Base-by-base conservation (phyloP, 768 basidiomycete genomes). In the Agaricus sinodeliciosus region DNA sequence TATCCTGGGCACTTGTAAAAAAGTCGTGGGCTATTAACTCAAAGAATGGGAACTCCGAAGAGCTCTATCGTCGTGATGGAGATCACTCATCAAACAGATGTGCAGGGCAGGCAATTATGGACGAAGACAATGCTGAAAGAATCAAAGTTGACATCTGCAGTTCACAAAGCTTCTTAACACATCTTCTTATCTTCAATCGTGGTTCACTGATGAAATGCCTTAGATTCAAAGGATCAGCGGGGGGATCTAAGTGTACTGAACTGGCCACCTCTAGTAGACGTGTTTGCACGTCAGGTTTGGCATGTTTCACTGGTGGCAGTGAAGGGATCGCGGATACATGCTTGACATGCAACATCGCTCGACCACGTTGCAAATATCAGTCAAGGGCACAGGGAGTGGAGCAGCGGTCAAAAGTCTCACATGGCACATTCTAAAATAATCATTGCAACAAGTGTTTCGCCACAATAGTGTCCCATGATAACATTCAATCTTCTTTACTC, bases 11-110 rank as follows among this genome's bases (percentile, higher is more conserved):
- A n/a, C 37, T 39, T 39, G 37, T 6, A 6, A 6, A 6, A 1
- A 39, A 6, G 15, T 6, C 26, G 9, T 25, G 12, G 36, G 4
- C 7, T 31, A 2, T 31, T 31, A 19, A 16, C n/a, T n/a, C 16
- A 16, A 26, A 26, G 39, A 48, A 48, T 39, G 35, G 18, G 39
- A 44, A 51, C 19, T 43, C 43, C 22, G 41, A 51, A 19, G 27
- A 36, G 19, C 16, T 39, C 35, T 44, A 11, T 22, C 11, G 13
- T 26, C 27, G 36, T 45, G 51, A 45, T 52, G 22, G 25, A 9
- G 25, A 45, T 43, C 43, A 52, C 51, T 45, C 44, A 35, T 37
- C 51, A 43, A 39, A 42, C 16, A 43, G 44, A n/a, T 15, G 19
- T 36, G 9, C 11, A 13, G 15, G 22, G 27, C 28, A 26, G 11